phyloP scores from a whole-genome alignment of 2,329 filamentous ascomycete species.

The Microdochium paspali region DNA sequence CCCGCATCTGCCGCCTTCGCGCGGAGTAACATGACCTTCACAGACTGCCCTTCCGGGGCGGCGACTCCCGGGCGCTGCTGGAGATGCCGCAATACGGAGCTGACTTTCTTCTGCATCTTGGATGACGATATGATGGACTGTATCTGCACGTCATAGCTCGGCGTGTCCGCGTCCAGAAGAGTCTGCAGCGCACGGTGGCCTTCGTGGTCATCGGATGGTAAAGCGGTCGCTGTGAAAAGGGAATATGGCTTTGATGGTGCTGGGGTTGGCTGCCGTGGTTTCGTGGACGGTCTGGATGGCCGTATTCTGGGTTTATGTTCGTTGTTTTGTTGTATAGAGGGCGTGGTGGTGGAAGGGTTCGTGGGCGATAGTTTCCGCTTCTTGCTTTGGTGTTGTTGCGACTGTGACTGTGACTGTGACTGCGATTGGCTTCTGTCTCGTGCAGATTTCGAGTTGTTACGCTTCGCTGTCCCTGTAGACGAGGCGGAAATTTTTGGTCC shows the following conservation, averaged over 20 bases:
- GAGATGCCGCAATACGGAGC: conserved; percentile 34
- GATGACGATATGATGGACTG: conserved; percentile 51
- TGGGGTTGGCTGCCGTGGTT: background rate
- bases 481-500: too few relatives aligned
- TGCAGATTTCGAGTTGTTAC: too few relatives aligned
- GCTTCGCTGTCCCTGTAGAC: too few relatives aligned
- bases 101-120: conserved; percentile 46
- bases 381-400: background rate
- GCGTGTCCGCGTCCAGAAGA: background rate
- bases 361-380: background rate
- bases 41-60: conserved; percentile 2
- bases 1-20: conserved; percentile 40
- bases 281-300: background rate
- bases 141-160: conserved; percentile 38
- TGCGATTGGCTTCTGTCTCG: too few relatives aligned
- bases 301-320: background rate
- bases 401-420: too few relatives aligned
- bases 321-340: background rate
- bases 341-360: background rate
- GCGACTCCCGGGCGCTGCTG: too few relatives aligned
- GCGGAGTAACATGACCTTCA: conserved; percentile 27
- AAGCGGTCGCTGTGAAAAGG: conserved; percentile 14
- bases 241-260: conserved; percentile 15
- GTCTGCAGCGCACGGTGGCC: conserved; percentile 29
- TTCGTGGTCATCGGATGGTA: conserved; percentile 26